A percentile compares a stretch with the other conserved stretches of the same genome.
Conservation (phyloP, 495 filamentous ascomycete species). For the Cercophora samala region DNA sequence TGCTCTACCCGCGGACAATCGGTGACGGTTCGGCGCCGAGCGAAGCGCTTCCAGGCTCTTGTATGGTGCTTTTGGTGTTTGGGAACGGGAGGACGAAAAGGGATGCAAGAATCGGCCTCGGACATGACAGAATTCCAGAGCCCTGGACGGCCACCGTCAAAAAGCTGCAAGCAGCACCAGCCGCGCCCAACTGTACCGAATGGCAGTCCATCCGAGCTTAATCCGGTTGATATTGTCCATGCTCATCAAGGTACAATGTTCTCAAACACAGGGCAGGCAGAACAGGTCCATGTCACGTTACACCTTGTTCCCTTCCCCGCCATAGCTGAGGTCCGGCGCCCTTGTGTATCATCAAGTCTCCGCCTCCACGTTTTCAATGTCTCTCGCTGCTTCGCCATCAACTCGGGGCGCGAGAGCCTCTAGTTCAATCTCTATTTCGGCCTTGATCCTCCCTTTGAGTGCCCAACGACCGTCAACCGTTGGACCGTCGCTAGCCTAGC, state of each 20-base stretch:
- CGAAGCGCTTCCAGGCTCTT: not conserved
- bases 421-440: not conserved
- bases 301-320: not conserved
- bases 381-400: not conserved
- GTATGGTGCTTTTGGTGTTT: not conserved
- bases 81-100: not conserved
- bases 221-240: not conserved
- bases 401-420: not conserved
- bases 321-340: not conserved
- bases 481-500: not conserved
- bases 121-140: constrained; percentile 1
- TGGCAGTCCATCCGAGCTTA: not conserved
- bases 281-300: not conserved
- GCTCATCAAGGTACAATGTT: not conserved
- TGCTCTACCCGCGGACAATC: constrained; percentile 33
- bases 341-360: not conserved
- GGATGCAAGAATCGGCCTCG: not conserved
- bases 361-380: not conserved
- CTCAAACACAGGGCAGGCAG: not conserved
- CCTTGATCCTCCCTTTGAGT: not conserved
- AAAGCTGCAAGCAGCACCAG: not conserved
- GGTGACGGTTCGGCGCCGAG: constrained; percentile 17
- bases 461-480: not conserved
- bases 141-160: not conserved
- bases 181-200: not conserved